Conservation (phyloP, 2,329 filamentous ascomycete species). For the Aspergillus arachidicola region DNA sequence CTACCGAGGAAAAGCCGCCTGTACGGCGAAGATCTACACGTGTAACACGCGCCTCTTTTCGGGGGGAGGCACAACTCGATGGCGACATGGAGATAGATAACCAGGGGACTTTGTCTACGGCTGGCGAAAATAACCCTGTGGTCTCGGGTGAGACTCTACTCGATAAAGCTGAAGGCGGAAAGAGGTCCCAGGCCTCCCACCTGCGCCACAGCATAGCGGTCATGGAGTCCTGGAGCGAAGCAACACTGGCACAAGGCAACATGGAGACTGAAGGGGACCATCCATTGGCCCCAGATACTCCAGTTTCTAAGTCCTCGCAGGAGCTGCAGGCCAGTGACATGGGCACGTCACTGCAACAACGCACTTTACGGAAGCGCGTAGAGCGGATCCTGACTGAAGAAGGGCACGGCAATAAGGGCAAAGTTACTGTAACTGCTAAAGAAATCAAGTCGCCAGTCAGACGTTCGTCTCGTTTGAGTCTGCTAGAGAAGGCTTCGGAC, state of each 20-base stretch:
- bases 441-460: slow-evolving; percentile 34
- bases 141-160: slow-evolving; percentile 42
- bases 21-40: slow-evolving; percentile 41
- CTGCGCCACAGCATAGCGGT: slow-evolving; percentile 45
- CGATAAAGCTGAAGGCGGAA: slow-evolving; percentile 35
- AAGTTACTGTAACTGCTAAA: slow-evolving; percentile 26
- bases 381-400: slow-evolving; percentile 32
- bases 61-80: slow-evolving; percentile 31
- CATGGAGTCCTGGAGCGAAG: slow-evolving; percentile 39
- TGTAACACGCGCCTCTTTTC: slow-evolving; percentile 43
- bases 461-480: slow-evolving; percentile 48
- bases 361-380: slow-evolving; percentile 35
- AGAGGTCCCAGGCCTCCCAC: slow-evolving; percentile 39
- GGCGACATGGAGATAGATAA: slow-evolving; percentile 26
- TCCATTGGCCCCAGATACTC: slow-evolving; percentile 36
- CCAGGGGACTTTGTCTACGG: slow-evolving; percentile 21
- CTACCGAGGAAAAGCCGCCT: slow-evolving; percentile 35
- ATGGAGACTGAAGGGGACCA: slow-evolving; percentile 28
- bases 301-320: slow-evolving; percentile 38
- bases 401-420: slow-evolving; percentile 26
- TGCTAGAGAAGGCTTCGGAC: slow-evolving; percentile 49
- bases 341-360: slow-evolving; percentile 30
- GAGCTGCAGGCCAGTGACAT: slow-evolving; percentile 27
- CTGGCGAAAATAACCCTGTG: slow-evolving; percentile 29
- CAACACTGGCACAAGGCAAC: slow-evolving; percentile 22